A percentile compares a stretch with the other conserved stretches of the same genome.
Evolutionary conservation across 768 basidiomycete genomes (phyloP).

Genomic region (Boletus patriciae): DNA sequence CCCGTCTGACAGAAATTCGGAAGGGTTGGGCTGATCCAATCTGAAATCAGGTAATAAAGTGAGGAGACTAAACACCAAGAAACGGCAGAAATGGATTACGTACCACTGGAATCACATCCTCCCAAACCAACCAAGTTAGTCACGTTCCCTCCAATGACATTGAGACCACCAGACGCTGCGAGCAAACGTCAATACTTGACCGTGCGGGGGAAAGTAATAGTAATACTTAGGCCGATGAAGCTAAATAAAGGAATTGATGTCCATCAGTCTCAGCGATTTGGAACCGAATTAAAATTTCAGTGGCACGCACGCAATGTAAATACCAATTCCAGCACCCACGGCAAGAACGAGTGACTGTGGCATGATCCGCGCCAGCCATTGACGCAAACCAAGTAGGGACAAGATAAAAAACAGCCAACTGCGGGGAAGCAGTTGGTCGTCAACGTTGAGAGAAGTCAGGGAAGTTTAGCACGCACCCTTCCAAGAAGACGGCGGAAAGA

Average conservation of each 20-base stretch:
- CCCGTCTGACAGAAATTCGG: conserved; percentile 60
- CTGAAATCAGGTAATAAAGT: conserved; percentile 18
- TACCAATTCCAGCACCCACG: conserved; percentile 83
- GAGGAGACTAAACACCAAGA: conserved; percentile 12
- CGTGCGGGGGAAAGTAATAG: background rate
- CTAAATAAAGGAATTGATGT: conserved; percentile 34
- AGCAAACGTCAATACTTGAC: background rate
- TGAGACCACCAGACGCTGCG: conserved; percentile 63
- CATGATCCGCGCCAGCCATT: conserved; percentile 88
- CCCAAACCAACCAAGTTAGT: conserved; percentile 73
- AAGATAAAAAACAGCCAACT: conserved; percentile 83
- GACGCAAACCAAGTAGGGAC: conserved; percentile 79
- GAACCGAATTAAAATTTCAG: background rate
- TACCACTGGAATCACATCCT: conserved; percentile 61
- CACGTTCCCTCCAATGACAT: conserved; percentile 72
- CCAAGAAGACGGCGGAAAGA: conserved; percentile 81
- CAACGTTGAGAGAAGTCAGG: background rate
- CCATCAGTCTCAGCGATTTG: conserved; percentile 7
- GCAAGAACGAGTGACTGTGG: conserved; percentile 84
- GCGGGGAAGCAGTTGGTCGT: background rate
- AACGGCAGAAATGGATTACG: conserved; percentile 1
- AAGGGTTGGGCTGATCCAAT: conserved; percentile 47
- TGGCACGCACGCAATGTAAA: conserved; percentile 74
- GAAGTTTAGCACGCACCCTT: conserved; percentile 56
- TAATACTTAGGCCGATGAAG: conserved; percentile 72